Percentiles rank a stretch among this genome's conserved stretches.
phyloP scores from a whole-genome alignment of 345 rosid species.

The Bruguiera sexangula region DNA sequence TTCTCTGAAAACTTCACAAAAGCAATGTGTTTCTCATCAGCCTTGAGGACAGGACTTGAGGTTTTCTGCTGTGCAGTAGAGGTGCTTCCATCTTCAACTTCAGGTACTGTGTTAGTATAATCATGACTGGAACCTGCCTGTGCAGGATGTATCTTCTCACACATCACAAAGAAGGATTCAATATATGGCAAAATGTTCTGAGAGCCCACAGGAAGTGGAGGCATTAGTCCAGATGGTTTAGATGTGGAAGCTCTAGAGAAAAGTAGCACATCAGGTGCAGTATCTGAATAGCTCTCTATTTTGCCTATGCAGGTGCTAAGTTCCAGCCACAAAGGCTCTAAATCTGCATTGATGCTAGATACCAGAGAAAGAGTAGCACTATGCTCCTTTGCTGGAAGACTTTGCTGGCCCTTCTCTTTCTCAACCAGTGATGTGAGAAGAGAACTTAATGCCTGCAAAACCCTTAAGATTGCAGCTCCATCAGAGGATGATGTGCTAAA shows the following conservation, averaged over 20 bases:
- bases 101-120: conserved; percentile 44
- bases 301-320: conserved; percentile 86
- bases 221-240: conserved; percentile 52
- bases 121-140: conserved; percentile 68
- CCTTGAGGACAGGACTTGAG: conserved; percentile 43
- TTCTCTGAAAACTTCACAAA: conserved; percentile 88
- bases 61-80: conserved; percentile 52
- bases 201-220: conserved; percentile 88
- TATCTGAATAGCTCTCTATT: conserved; percentile 77
- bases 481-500: conserved; percentile 72
- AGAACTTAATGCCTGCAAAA: conserved; percentile 82
- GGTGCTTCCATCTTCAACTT: conserved; percentile 55
- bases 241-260: conserved; percentile 46
- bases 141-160: conserved; percentile 77
- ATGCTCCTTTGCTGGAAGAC: conserved; percentile 51
- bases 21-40: conserved; percentile 75
- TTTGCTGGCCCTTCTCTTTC: conserved; percentile 54
- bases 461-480: conserved; percentile 92
- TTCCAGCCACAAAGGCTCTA: conserved; percentile 89
- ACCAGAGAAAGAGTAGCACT: conserved; percentile 59
- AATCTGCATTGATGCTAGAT: conserved; percentile 54
- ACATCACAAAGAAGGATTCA: conserved; percentile 85
- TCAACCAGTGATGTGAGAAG: conserved; percentile 54
- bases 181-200: conserved; percentile 89
- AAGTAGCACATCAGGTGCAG: conserved; percentile 38